These are phyloP conservation scores for Calocybe indica DNA, from an alignment of 768 basidiomycete genomes.

Conservation along the genomic window DNA sequence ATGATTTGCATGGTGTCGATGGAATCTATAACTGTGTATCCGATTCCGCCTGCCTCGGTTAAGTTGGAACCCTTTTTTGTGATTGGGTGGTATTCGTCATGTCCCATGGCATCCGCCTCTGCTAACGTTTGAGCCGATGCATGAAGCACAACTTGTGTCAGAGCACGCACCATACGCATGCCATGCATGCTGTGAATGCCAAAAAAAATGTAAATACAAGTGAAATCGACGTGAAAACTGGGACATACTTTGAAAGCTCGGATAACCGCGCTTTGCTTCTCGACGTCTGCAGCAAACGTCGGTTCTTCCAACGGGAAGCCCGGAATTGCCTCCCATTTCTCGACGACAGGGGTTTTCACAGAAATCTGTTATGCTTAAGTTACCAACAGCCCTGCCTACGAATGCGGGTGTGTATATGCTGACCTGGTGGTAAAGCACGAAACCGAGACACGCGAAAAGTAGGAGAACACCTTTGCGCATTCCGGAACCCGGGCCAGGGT, in stretches of 20 bases:
- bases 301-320: conserved; percentile 1
- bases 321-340: conserved; percentile 1
- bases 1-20: conserved; percentile 88
- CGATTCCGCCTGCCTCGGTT: conserved; percentile 71
- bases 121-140: conserved; percentile 6
- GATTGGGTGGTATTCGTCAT: conserved; percentile 90
- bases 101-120: conserved; percentile 91
- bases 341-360: background rate
- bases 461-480: too few relatives aligned
- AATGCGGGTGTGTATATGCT: too few relatives aligned
- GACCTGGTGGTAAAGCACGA: too few relatives aligned
- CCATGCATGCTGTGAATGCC: conserved; percentile 70
- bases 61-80: conserved; percentile 72
- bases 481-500: too few relatives aligned
- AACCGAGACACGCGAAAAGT: too few relatives aligned
- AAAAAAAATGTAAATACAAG: conserved; percentile 2
- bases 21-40: conserved; percentile 86
- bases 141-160: background rate
- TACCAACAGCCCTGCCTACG: too few relatives aligned
- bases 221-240: background rate
- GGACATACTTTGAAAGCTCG: conserved; percentile 70
- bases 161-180: conserved; percentile 63
- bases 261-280: conserved; percentile 66
- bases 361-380: too few relatives aligned
- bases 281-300: conserved; percentile 39